A percentile compares a stretch with the other conserved stretches of the same genome.
These are phyloP conservation scores for Kokia cookei DNA, from an alignment of 441 rosid genomes.

Conservation along the genomic window DNA sequence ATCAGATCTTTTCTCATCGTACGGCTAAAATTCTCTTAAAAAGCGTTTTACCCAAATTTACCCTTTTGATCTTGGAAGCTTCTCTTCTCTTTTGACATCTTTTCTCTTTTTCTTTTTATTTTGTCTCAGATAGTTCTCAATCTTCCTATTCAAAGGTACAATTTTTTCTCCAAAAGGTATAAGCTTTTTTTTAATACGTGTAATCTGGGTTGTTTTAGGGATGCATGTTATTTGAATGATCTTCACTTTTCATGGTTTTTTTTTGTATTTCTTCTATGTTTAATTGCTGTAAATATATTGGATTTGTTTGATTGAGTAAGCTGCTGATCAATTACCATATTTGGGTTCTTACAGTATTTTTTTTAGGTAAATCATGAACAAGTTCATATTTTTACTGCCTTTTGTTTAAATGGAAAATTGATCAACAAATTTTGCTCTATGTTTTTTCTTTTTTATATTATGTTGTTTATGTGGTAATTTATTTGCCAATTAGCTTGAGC, in stretches of 20 bases:
- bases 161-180: neutral
- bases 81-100: neutral
- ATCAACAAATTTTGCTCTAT: neutral
- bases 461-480: neutral
- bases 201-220: neutral
- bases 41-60: neutral
- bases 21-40: neutral
- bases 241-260: neutral
- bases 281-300: neutral
- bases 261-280: neutral
- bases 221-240: neutral
- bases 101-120: neutral
- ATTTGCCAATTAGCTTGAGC: neutral
- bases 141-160: conserved; percentile 1
- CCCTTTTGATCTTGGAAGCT: neutral
- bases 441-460: neutral
- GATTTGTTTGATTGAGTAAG: neutral
- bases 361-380: neutral
- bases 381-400: neutral
- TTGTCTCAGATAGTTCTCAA: neutral
- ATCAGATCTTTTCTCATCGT: conserved; percentile 6
- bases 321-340: neutral
- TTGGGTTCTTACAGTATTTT: neutral
- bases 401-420: neutral
- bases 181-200: neutral